phyloP scores from a whole-genome alignment of 805 yeast species.

The Ogataea methanolica region DNA sequence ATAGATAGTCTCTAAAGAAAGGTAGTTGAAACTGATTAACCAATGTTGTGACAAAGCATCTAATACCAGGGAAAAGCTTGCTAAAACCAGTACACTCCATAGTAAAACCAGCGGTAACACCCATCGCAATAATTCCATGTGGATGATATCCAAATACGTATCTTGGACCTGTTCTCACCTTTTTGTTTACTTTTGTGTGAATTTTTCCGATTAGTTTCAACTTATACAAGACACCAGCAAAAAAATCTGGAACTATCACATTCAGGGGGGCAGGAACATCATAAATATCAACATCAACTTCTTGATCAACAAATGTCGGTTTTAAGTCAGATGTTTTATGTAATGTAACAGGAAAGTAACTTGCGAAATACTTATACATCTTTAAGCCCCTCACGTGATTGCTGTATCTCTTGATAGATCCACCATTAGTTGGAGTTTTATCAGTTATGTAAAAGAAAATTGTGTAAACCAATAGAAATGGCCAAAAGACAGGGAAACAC shows the following conservation, averaged over 20 bases:
- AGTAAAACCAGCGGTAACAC: conserved; percentile 79
- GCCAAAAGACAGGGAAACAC: conserved; percentile 53
- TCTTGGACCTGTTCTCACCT: conserved; percentile 54
- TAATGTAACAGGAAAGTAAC: conserved; percentile 74
- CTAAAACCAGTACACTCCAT: conserved; percentile 77
- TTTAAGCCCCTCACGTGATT: conserved; percentile 48
- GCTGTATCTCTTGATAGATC: conserved; percentile 53
- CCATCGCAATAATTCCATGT: conserved; percentile 92
- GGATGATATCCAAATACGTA: conserved; percentile 95
- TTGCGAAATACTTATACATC: conserved; percentile 68
- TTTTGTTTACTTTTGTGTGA: conserved; percentile 10
- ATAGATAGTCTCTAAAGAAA: conserved; percentile 77
- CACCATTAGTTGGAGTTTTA: conserved; percentile 73
- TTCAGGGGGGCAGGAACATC: conserved; percentile 3
- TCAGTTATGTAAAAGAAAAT: conserved; percentile 52
- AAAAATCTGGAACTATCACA: conserved; percentile 2
- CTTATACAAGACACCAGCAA: conserved; percentile 1
- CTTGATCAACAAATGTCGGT: conserved; percentile 56
- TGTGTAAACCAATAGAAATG: conserved; percentile 58
- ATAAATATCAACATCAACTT: conserved; percentile 3
- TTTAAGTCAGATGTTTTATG: conserved; percentile 64
- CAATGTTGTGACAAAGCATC: conserved; percentile 71
- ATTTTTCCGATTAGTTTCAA: conserved; percentile 1
- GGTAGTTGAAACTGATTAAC: conserved; percentile 82
- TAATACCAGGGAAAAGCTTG: conserved; percentile 76